Percentiles rank a stretch among this genome's conserved stretches.
Evolutionary conservation across 331 rosid species (phyloP).

Genomic region (Spiraea crenata): DNA sequence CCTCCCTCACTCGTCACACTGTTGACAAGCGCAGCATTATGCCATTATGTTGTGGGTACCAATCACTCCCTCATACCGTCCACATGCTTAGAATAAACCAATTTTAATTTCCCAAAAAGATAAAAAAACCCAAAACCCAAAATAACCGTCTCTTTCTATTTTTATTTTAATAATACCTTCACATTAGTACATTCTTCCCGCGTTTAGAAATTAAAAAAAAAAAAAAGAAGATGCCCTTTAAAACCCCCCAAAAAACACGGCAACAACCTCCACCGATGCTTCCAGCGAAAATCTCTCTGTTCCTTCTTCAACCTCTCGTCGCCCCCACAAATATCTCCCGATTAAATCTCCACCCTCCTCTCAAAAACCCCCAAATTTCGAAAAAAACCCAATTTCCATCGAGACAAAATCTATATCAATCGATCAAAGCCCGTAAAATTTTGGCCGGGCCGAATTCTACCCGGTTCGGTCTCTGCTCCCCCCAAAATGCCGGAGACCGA

Average conservation of each 20-base stretch:
- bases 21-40: not conserved
- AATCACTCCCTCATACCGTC: not conserved
- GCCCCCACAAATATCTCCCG: no score
- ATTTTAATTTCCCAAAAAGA: not conserved
- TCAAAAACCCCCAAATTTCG: not conserved
- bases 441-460: not conserved
- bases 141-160: not conserved
- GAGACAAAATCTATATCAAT: not conserved
- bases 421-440: not conserved
- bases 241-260: not conserved
- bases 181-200: not conserved
- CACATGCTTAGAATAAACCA: no score
- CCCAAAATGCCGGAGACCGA: slow-evolving; percentile 67
- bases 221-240: not conserved
- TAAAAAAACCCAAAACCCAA: not conserved
- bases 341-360: no score
- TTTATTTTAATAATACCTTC: not conserved
- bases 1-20: not conserved
- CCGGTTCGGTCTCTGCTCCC: slow-evolving; percentile 56
- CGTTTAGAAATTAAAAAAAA: not conserved
- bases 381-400: no score
- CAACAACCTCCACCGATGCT: slow-evolving; percentile 8
- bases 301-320: not conserved
- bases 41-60: not conserved
- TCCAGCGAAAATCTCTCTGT: slow-evolving; percentile 7